Conservation (phyloP, 202 grass and related monocot species). For the Zoysia matrella region DNA sequence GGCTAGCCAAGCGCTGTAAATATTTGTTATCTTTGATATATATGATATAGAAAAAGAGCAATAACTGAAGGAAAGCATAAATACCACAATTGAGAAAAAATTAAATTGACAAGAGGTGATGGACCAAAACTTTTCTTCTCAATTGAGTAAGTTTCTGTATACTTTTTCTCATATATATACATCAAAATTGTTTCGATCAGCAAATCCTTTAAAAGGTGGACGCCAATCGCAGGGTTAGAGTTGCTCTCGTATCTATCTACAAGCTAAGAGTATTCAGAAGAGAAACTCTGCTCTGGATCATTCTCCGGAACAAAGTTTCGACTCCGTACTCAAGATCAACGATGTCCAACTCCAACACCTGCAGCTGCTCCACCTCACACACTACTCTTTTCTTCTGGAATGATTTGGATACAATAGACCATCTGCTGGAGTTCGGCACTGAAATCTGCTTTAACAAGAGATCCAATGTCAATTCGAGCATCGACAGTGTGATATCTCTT, state of each 20-base stretch:
- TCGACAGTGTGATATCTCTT: not conserved
- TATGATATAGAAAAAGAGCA: not conserved
- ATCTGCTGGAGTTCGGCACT: not conserved
- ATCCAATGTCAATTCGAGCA: not conserved
- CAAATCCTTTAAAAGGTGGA: conserved; percentile 44
- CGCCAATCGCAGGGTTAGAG: conserved; percentile 6
- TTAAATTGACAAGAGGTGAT: not conserved
- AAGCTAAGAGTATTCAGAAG: too few relatives aligned
- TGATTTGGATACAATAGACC: not conserved
- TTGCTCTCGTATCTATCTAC: conserved; percentile 33
- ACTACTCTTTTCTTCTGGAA: not conserved
- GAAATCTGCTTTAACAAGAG: not conserved
- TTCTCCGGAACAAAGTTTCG: not conserved
- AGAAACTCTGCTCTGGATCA: too few relatives aligned
- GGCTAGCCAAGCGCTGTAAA: not conserved
- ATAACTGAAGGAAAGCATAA: not conserved
- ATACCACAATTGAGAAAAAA: not conserved
- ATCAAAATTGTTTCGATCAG: conserved; percentile 13
- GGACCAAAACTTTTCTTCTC: not conserved
- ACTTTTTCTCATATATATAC: too few relatives aligned
- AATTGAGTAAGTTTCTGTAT: conserved; percentile 4
- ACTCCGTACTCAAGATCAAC: not conserved
- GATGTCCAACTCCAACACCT: not conserved
- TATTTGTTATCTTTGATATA: not conserved
- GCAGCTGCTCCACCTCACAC: not conserved